Evolutionary conservation across 441 rosid genomes (phyloP), one percentile per base, ranked within the genome.

Genomic region (Caryocar brasiliense): DNA sequence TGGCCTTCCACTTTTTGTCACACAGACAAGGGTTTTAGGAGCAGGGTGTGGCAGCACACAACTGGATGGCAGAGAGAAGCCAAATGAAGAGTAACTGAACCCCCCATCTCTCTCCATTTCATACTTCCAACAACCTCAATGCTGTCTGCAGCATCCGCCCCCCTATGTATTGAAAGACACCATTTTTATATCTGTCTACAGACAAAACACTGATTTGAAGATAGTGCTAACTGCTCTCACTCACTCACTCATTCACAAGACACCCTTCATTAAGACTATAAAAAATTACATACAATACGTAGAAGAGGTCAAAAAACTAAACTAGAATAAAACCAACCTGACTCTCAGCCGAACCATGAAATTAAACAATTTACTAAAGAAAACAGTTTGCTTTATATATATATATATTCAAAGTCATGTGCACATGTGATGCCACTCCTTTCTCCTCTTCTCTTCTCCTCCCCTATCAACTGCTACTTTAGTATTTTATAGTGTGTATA

Each of bases 381-480:
- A 25, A n/a, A 7, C 6, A 29, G 7, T 24, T 32, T 30, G 25
- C 8, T 10, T 14, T 14, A 43, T 6, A 51, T 32, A 34, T 48
- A 38, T 30, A 29, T 21, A 53, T 42, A 57, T 51, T 7, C 45
- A 25, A 61, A 56, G 54, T 51, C 54, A 40, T 64, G 58, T 59
- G 58, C 44, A 24, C 61, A 51, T 56, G 39, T 40, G 55, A 27
- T 54, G 50, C 56, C 47, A 39, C n/a, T n/a, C n/a, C 49, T 47
- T 8, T n/a, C 56, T 8, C 33, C 29, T n/a, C 20, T 50, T 67
- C 48, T 47, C 52, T 66, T 52, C 64, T 38, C 40, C 33, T 48
- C 55, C 50, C 55, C 24, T 27, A 12, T 44, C 58, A 45, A 6
- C 22, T 27, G 17, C 37, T 5, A 11, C 2, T 43, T 9, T 35